Conservation (phyloP, 2,329 filamentous ascomycete genomes). For the Trichoderma sp. region DNA sequence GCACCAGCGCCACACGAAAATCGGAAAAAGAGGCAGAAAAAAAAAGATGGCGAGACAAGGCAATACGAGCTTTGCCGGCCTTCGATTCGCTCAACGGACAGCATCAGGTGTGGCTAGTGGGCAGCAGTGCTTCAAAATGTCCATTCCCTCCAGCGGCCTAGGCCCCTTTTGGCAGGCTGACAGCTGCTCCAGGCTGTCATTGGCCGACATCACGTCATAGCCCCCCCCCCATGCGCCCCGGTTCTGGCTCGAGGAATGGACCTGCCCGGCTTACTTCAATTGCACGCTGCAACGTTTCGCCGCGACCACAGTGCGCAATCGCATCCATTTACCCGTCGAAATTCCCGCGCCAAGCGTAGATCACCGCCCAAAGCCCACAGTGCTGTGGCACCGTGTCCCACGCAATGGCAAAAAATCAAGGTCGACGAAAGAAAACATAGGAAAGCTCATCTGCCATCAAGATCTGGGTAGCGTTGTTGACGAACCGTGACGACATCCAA, state of each 20-base stretch:
- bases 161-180: slow-evolving; percentile 13
- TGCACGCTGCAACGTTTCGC: slow-evolving; percentile 21
- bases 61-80: slow-evolving; percentile 17
- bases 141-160: neutral
- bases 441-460: neutral
- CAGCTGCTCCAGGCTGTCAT: neutral
- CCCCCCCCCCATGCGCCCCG: slow-evolving; percentile 2
- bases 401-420: neutral
- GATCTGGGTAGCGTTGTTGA: neutral
- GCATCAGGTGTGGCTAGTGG: slow-evolving; percentile 18
- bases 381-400: slow-evolving; percentile 10
- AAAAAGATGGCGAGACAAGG: neutral
- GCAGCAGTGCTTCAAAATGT: neutral
- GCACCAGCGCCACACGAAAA: slow-evolving; percentile 8
- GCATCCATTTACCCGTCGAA: neutral
- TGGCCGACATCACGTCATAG: slow-evolving; percentile 13
- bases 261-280: neutral
- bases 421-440: neutral
- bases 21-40: neutral
- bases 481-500: slow-evolving; percentile 9
- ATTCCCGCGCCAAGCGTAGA: neutral
- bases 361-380: neutral
- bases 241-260: too few relatives aligned
- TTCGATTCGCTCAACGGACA: slow-evolving; percentile 8
- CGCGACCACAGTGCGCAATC: neutral